These are phyloP conservation scores for Macrophomina tecta DNA, from an alignment of 2,329 filamentous ascomycete species.

Conservation along the genomic window DNA sequence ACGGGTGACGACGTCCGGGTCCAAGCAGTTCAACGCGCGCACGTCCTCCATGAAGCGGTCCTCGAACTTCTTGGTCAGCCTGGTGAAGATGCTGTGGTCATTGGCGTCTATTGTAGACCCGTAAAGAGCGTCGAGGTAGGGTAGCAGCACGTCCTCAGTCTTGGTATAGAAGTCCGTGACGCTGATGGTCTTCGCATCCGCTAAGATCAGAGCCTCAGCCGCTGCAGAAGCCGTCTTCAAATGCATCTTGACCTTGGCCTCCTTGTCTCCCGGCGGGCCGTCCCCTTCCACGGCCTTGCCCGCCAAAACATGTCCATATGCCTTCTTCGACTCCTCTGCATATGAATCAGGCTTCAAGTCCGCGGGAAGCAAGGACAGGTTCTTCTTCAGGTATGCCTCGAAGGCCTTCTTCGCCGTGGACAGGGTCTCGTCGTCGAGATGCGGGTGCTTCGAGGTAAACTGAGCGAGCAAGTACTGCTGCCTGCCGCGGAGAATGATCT, in stretches of 20 bases:
- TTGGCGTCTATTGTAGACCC: slow-evolving; percentile 63
- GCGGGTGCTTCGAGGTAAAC: slow-evolving; percentile 62
- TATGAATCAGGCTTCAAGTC: slow-evolving; percentile 56
- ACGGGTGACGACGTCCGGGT: slow-evolving; percentile 80
- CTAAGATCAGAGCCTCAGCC: slow-evolving; percentile 53
- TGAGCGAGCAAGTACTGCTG: slow-evolving; percentile 79
- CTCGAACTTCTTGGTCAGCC: slow-evolving; percentile 85
- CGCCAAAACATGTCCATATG: slow-evolving; percentile 61
- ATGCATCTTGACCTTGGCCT: slow-evolving; percentile 91
- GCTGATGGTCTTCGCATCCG: slow-evolving; percentile 35
- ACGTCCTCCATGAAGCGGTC: slow-evolving; percentile 88
- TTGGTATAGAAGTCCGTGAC: slow-evolving; percentile 61
- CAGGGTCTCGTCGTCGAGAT: slow-evolving; percentile 52
- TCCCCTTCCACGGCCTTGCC: slow-evolving; percentile 62
- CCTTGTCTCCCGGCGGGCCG: slow-evolving; percentile 70
- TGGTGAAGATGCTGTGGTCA: slow-evolving; percentile 80
- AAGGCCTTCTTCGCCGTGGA: slow-evolving; percentile 60
- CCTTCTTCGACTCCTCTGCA: slow-evolving; percentile 54
- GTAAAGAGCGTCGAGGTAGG: slow-evolving; percentile 75
- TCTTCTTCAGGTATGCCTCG: slow-evolving; percentile 68
- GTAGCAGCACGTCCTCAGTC: slow-evolving; percentile 73
- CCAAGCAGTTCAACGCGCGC: slow-evolving; percentile 81
- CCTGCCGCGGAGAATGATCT: slow-evolving; percentile 71
- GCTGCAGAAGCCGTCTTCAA: slow-evolving; percentile 67
- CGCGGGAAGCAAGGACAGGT: slow-evolving; percentile 60